Evolutionary conservation across 2,329 filamentous ascomycete species (phyloP), one percentile per base, ranked within the genome.

Genomic region (Penicillium glabrum): DNA sequence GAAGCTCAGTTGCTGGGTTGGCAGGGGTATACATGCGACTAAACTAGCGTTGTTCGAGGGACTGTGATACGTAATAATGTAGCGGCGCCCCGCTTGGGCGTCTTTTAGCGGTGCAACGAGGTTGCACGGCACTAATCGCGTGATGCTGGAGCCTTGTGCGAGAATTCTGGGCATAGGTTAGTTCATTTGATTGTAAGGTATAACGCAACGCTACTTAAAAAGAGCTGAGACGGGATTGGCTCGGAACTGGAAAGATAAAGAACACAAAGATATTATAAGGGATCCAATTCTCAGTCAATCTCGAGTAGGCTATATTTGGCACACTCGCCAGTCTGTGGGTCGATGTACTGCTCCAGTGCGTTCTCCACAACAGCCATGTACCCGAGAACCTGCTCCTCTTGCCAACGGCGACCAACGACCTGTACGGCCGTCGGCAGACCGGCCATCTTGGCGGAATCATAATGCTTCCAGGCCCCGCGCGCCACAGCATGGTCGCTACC

Each of bases 391-490:
- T 93, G 95, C 77, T 96, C 91, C 72, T 96, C 92, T 69, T 95
- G 88, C 66, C 96, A 76, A 35, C 91, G 81, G 43, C 88, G 81
- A 0, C 91, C 91, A 0, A 96, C 87, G 24, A 96, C 81, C 74
- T 96, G 92, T 8, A 97, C 87, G 0, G 86, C 93, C 0, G 96
- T 91, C 0, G 93, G 93, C 41, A 97, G 78, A 0, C 92, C 93
- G 46, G 91, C 88, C 93, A 97, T 97, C 57, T 85, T 86, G 14
- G 80, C 77, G 0, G 91, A 87, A 71, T 97, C 86, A 71, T 97
- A 97, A 65, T 91, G 82, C 75, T 89, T 91, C 74, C 95, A 96
- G 0, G 91, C 93, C 3, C 93, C 91, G 56, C 82, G 82, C 0
- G 91, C 91, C 9, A 97, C 86, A 3, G 89, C 88, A 64, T 96